Conservation (phyloP, 2,329 filamentous ascomycete species). For the Nectriaceae sp. region DNA sequence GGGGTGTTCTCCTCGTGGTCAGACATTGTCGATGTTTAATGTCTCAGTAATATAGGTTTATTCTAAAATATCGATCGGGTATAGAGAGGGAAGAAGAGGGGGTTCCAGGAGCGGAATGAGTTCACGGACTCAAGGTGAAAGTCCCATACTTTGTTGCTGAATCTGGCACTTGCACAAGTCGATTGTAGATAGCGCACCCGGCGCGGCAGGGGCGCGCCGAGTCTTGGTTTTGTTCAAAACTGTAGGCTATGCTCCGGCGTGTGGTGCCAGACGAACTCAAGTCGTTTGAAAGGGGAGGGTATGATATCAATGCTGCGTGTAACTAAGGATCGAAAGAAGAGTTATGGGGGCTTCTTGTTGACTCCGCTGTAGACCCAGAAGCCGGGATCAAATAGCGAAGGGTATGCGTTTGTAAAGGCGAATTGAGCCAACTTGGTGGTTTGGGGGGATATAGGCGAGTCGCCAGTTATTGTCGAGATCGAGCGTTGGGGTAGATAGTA, state of each 20-base stretch:
- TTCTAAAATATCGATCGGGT: not conserved
- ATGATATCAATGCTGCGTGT: constrained; percentile 5
- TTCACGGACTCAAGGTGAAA: constrained; percentile 31
- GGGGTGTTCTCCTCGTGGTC: constrained; percentile 63
- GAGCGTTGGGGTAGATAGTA: constrained; percentile 9
- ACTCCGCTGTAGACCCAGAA: constrained; percentile 95
- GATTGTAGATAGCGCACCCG: constrained; percentile 32
- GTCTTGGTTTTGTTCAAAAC: constrained; percentile 34
- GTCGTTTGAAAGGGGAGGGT: constrained; percentile 10
- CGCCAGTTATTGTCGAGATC: constrained; percentile 17
- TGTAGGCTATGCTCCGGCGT: constrained; percentile 22
- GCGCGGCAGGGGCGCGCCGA: constrained; percentile 41
- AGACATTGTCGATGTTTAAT: constrained; percentile 55
- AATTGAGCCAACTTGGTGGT: constrained; percentile 94
- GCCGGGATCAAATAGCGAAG: constrained; percentile 88
- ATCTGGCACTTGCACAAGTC: constrained; percentile 16
- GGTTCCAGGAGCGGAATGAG: constrained; percentile 17
- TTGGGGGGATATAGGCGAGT: constrained; percentile 35
- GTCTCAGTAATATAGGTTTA: not conserved
- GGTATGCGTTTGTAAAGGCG: constrained; percentile 69
- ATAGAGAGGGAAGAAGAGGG: constrained; percentile 9
- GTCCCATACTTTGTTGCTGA: constrained; percentile 31
- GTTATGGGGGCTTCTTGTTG: constrained; percentile 98
- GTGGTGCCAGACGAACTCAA: constrained; percentile 20
- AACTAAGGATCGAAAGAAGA: constrained; percentile 37